These are phyloP conservation scores for Leersia perrieri DNA, from an alignment of 176 grass and related monocot species.

Conservation along the genomic window DNA sequence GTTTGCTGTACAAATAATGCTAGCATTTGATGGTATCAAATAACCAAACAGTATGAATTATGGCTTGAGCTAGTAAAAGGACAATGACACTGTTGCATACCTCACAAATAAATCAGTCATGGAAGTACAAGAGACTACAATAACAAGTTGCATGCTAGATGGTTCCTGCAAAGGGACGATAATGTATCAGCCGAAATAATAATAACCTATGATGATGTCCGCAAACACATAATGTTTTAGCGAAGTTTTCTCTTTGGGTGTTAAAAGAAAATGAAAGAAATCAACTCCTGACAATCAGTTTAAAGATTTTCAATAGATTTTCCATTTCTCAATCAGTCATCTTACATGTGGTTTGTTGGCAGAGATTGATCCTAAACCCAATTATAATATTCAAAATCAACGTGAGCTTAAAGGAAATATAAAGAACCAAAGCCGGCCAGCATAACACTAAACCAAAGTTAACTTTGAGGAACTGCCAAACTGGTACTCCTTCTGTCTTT, in stretches of 20 bases:
- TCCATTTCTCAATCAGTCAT: neutral
- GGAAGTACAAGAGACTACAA: conserved; percentile 43
- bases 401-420: too few species aligned
- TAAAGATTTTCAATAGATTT: conserved; percentile 1
- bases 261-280: conserved; percentile 14
- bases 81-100: conserved; percentile 22
- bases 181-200: conserved; percentile 15
- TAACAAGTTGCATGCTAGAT: conserved; percentile 37
- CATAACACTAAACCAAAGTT: conserved; percentile 26
- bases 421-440: neutral
- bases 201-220: neutral
- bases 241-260: neutral
- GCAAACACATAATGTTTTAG: conserved; percentile 2
- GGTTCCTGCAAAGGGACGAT: conserved; percentile 14
- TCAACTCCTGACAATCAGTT: neutral
- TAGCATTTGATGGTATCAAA: neutral
- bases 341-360: neutral
- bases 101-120: conserved; percentile 54
- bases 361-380: neutral
- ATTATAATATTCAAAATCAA: too few species aligned
- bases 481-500: too few species aligned
- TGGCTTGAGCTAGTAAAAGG: conserved; percentile 9
- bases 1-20: neutral
- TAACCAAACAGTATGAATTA: conserved; percentile 7
- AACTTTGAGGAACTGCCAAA: neutral